These are phyloP conservation scores for Pseudogymnoascus sp. DNA, from an alignment of 2,329 filamentous ascomycete genomes.

Conservation along the genomic window DNA sequence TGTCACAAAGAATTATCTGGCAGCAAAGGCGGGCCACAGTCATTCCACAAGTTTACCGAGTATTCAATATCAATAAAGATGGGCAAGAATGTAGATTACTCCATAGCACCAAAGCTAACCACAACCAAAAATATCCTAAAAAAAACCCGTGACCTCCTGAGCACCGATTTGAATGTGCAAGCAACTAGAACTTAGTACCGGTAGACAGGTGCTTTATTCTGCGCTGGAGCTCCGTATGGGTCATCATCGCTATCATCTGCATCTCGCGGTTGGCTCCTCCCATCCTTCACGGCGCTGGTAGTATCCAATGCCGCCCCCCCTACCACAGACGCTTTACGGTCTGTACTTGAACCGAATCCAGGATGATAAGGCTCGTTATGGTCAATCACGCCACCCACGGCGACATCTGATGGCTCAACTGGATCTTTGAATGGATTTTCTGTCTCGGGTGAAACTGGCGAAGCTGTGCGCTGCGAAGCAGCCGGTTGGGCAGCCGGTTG, in stretches of 20 bases:
- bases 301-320: slow-evolving; percentile 24
- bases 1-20: neutral
- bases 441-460: slow-evolving; percentile 18
- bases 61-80: neutral
- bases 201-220: slow-evolving; percentile 23
- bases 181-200: slow-evolving; percentile 18
- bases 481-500: slow-evolving; percentile 13
- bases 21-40: neutral
- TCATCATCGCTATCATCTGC: slow-evolving; percentile 16
- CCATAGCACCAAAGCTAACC: neutral
- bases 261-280: neutral
- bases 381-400: slow-evolving; percentile 7
- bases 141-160: neutral
- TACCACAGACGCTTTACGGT: slow-evolving; percentile 22
- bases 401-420: slow-evolving; percentile 2
- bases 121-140: neutral
- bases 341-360: slow-evolving; percentile 25
- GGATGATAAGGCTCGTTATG: slow-evolving; percentile 29
- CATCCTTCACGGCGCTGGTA: slow-evolving; percentile 14
- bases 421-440: slow-evolving; percentile 27
- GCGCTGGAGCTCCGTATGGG: slow-evolving; percentile 15
- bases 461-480: slow-evolving; percentile 11
- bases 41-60: neutral
- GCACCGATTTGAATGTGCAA: neutral
- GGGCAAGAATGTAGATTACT: neutral